These are phyloP conservation scores for Raffaelea arxii DNA, from an alignment of 2,329 filamentous ascomycete species.

Conservation along the genomic window DNA sequence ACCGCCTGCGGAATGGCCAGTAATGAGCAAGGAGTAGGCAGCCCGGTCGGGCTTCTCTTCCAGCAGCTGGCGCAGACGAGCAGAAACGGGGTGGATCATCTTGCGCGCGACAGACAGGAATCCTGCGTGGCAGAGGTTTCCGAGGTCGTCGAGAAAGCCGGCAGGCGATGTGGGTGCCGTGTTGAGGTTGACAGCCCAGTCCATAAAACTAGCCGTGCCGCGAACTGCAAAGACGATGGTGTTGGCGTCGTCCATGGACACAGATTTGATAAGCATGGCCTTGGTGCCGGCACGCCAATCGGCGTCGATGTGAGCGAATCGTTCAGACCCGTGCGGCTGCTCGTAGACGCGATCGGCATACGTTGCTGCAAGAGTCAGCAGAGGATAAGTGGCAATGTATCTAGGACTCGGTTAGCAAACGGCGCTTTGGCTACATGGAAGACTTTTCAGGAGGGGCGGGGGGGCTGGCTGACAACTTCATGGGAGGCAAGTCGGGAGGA, in stretches of 20 bases:
- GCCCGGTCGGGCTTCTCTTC: constrained; percentile 60
- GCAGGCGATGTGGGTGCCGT: constrained; percentile 54
- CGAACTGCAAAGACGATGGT: constrained; percentile 78
- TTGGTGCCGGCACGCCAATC: constrained; percentile 69
- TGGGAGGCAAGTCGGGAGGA: constrained; percentile 54
- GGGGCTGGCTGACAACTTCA: constrained; percentile 48
- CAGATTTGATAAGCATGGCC: constrained; percentile 75
- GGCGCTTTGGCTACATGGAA: too few species aligned
- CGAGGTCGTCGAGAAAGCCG: constrained; percentile 67
- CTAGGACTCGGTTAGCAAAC: constrained; percentile 23
- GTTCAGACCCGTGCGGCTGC: constrained; percentile 50
- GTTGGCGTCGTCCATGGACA: constrained; percentile 67
- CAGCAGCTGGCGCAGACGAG: constrained; percentile 58
- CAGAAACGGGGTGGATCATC: constrained; percentile 66
- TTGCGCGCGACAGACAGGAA: constrained; percentile 67
- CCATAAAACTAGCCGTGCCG: constrained; percentile 69
- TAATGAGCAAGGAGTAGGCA: constrained; percentile 65
- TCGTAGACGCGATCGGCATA: constrained; percentile 70
- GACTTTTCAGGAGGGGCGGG: too few species aligned
- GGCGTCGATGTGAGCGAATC: constrained; percentile 58
- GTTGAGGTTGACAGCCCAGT: constrained; percentile 79
- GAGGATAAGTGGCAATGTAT: constrained; percentile 64
- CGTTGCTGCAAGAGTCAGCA: constrained; percentile 68
- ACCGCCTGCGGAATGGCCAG: constrained; percentile 78
- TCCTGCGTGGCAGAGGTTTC: constrained; percentile 71